phyloP scores from a whole-genome alignment of 2,329 filamentous ascomycete genomes.

The Podosphaera fusca region DNA sequence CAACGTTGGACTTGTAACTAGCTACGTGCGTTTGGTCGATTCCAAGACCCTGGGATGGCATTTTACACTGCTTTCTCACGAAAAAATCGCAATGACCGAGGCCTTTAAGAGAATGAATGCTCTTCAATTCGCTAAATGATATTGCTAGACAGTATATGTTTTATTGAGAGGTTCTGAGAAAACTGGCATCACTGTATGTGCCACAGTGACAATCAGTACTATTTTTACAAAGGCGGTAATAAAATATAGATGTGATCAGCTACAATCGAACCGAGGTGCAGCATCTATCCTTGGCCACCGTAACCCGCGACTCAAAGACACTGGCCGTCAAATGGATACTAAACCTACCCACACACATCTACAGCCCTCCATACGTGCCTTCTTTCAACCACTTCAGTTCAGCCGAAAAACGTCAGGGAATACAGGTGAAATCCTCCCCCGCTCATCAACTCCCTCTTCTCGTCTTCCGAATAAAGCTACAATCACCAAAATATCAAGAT shows the following conservation, averaged over 20 bases:
- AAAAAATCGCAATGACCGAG: neutral
- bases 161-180: neutral
- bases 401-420: slow-evolving; percentile 6
- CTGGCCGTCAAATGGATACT: neutral
- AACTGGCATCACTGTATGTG: neutral
- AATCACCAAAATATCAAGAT: slow-evolving; percentile 26
- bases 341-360: slow-evolving; percentile 2
- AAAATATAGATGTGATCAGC: neutral
- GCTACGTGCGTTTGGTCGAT: neutral
- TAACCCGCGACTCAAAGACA: neutral
- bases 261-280: too few relatives aligned
- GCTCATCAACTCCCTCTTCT: neutral
- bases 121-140: neutral
- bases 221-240: neutral
- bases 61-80: neutral
- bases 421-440: slow-evolving; percentile 19
- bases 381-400: slow-evolving; percentile 27
- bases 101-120: neutral
- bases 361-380: slow-evolving; percentile 37
- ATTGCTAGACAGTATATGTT: neutral
- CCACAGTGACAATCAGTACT: neutral
- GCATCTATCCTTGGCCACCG: too few relatives aligned
- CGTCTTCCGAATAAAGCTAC: slow-evolving; percentile 22
- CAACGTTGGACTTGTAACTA: neutral
- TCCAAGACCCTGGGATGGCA: neutral